Conservation (phyloP, 2,329 filamentous ascomycete species). For the Blastomyces parvus region DNA sequence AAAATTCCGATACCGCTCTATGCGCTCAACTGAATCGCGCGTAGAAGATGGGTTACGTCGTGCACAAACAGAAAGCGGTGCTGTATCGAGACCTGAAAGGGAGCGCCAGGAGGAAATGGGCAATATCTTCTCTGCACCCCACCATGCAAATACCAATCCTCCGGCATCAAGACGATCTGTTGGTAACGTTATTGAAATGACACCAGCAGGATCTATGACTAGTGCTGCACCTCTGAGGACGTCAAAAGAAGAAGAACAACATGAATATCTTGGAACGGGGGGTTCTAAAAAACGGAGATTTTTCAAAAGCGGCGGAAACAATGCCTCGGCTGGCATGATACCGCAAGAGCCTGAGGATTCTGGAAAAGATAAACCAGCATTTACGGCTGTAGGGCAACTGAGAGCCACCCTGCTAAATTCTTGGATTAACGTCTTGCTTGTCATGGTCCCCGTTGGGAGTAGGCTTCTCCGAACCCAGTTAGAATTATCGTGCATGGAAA, state of each 20-base stretch:
- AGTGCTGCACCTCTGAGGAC: background rate
- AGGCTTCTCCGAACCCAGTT: conserved; percentile 11
- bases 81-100: conserved; percentile 7
- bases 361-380: conserved; percentile 22
- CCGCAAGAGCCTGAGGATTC: conserved; percentile 9
- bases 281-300: conserved; percentile 12
- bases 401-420: conserved; percentile 68
- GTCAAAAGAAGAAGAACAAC: background rate
- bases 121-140: conserved; percentile 8
- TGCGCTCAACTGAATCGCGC: conserved; percentile 17
- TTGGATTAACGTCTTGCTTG: conserved; percentile 74
- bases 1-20: conserved; percentile 27
- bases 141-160: conserved; percentile 1
- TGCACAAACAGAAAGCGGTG: conserved; percentile 20
- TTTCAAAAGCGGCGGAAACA: conserved; percentile 8
- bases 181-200: background rate
- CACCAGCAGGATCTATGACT: background rate
- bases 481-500: background rate
- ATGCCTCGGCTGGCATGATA: conserved; percentile 11
- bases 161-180: background rate
- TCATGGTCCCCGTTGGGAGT: conserved; percentile 68
- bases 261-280: background rate
- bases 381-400: conserved; percentile 32
- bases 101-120: background rate
- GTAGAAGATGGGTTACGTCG: conserved; percentile 23